Percentiles rank a stretch among this genome's conserved stretches.
These are phyloP conservation scores for Ogataea naganishii DNA, from an alignment of 805 yeast species.

Conservation along the genomic window DNA sequence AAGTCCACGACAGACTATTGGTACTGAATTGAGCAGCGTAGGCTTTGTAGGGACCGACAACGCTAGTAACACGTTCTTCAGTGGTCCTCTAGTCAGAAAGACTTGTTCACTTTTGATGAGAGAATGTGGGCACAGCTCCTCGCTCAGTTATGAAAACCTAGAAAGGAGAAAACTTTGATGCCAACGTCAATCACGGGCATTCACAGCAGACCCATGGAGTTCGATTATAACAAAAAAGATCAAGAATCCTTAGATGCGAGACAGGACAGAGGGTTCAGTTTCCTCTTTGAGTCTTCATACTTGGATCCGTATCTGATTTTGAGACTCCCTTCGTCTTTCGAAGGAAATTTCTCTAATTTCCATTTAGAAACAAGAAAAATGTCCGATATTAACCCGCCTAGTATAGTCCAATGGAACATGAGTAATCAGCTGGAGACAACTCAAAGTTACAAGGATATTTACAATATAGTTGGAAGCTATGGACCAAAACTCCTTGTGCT, in stretches of 20 bases:
- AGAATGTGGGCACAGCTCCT: conserved; percentile 8
- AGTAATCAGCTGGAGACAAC: background rate
- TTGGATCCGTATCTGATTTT: conserved; percentile 6
- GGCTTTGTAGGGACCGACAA: background rate
- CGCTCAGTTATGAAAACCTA: conserved; percentile 6
- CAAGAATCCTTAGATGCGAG: conserved; percentile 10
- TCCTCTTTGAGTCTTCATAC: conserved; percentile 7
- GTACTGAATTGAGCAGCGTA: background rate
- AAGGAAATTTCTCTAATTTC: conserved; percentile 2
- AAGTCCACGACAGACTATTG: no score
- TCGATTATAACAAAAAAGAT: conserved; percentile 4
- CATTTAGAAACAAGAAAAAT: background rate
- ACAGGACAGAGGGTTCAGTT: conserved; percentile 5
- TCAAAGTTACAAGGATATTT: background rate
- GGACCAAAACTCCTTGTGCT: conserved; percentile 6
- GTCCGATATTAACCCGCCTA: background rate
- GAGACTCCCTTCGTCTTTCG: background rate
- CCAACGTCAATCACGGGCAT: background rate
- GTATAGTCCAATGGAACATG: background rate
- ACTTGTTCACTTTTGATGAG: conserved; percentile 3
- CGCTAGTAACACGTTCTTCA: background rate
- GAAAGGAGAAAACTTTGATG: background rate
- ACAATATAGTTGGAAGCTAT: background rate
- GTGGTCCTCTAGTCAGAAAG: conserved; percentile 1
- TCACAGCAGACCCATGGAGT: background rate